Conservation (phyloP, 768 basidiomycete genomes). For the Auricularia sp. region DNA sequence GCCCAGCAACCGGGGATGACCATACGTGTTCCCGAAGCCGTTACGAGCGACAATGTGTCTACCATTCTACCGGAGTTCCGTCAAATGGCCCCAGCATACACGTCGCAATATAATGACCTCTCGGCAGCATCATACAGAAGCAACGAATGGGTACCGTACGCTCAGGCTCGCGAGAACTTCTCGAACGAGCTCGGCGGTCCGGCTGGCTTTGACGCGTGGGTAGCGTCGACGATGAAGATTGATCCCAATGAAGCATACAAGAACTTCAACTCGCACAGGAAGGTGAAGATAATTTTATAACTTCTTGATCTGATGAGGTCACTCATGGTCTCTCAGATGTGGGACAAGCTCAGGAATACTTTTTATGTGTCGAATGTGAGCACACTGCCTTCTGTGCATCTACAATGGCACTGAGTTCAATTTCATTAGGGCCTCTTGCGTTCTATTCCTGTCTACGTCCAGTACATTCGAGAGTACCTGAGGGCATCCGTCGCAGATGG, state of each 20-base stretch:
- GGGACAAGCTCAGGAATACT: conserved; percentile 58
- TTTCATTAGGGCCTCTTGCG: conserved; percentile 27
- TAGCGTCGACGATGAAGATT: conserved; percentile 49
- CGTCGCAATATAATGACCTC: conserved; percentile 13
- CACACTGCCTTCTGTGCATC: not conserved
- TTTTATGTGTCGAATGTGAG: conserved; percentile 41
- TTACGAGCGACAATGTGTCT: conserved; percentile 34
- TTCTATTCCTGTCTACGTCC: conserved; percentile 47
- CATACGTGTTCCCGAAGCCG: conserved; percentile 34
- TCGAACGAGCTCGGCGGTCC: conserved; percentile 43
- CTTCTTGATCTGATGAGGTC: no score
- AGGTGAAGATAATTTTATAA: conserved; percentile 29
- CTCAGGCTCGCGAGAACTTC: conserved; percentile 45
- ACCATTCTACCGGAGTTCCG: conserved; percentile 43
- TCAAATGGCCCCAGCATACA: conserved; percentile 28
- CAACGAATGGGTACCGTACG: conserved; percentile 45
- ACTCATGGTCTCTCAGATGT: conserved; percentile 42
- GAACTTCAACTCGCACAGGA: conserved; percentile 59
- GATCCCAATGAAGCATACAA: conserved; percentile 62
- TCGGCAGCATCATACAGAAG: conserved; percentile 32
- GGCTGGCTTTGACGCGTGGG: conserved; percentile 61
- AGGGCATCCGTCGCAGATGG: conserved; percentile 56
- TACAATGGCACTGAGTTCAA: conserved; percentile 18
- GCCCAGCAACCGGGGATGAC: conserved; percentile 51
- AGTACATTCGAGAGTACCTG: conserved; percentile 57